Conservation (phyloP, 2,329 filamentous ascomycete genomes). For the Aschersonia sp. region DNA sequence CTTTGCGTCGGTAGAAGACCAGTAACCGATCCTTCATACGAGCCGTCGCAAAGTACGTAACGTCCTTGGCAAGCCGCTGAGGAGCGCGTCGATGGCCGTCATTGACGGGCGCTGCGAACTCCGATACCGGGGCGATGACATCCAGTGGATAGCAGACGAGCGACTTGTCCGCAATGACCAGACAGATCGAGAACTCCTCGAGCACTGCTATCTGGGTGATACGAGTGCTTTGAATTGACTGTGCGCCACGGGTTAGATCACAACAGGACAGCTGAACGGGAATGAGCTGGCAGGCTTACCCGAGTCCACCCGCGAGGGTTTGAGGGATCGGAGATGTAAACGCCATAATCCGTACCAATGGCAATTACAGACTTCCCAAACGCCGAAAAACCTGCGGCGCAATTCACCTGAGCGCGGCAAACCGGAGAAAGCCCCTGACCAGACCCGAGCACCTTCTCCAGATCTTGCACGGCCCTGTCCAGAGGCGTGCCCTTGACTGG, state of each 20-base stretch:
- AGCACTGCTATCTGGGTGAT: conserved; percentile 91
- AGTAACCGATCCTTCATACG: conserved; percentile 93
- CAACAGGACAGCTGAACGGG: background rate
- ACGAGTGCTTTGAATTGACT: conserved; percentile 62
- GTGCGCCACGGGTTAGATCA: background rate
- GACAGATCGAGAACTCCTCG: conserved; percentile 86
- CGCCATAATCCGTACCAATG: conserved; percentile 87
- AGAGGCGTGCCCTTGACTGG: conserved; percentile 82
- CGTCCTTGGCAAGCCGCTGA: conserved; percentile 82
- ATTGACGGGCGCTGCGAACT: conserved; percentile 44
- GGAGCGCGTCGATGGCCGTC: conserved; percentile 76
- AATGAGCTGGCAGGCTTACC: conserved; percentile 33
- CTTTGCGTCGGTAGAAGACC: conserved; percentile 94
- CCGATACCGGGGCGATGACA: conserved; percentile 52
- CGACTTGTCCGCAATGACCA: conserved; percentile 82
- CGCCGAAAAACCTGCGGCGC: conserved; percentile 76
- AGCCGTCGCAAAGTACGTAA: conserved; percentile 91
- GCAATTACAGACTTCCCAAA: conserved; percentile 79
- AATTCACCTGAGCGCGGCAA: conserved; percentile 79
- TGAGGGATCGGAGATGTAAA: conserved; percentile 76
- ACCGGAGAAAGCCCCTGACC: conserved; percentile 60
- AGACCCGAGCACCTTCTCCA: conserved; percentile 64
- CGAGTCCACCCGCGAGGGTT: conserved; percentile 85
- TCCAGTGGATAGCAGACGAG: conserved; percentile 91
- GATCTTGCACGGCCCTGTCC: conserved; percentile 76